These are phyloP conservation scores for Leccinellum albellum DNA, from an alignment of 768 basidiomycete genomes.

Conservation along the genomic window DNA sequence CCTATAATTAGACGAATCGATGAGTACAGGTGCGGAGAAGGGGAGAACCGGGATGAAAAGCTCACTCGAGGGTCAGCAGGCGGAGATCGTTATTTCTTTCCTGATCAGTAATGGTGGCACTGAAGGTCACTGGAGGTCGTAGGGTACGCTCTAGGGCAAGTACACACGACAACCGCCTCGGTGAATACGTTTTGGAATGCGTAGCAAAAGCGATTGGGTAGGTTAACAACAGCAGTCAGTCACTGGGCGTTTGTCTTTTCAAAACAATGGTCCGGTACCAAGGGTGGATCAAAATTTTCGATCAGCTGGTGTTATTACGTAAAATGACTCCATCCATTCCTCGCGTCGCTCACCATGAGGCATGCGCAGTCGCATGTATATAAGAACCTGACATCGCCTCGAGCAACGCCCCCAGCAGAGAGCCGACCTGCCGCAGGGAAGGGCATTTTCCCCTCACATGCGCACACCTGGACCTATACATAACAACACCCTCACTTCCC, in stretches of 20 bases:
- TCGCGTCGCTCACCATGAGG: conserved; percentile 11
- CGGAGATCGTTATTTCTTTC: conserved; percentile 77
- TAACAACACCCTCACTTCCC: conserved; percentile 4
- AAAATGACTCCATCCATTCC: conserved; percentile 15
- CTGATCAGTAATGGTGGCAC: conserved; percentile 70
- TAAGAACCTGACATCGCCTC: conserved; percentile 20
- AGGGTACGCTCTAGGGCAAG: conserved; percentile 18
- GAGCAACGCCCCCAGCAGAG: conserved; percentile 9
- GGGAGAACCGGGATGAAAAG: conserved; percentile 21
- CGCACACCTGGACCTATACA: conserved; percentile 14
- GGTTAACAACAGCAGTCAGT: background rate
- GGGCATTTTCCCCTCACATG: conserved; percentile 18
- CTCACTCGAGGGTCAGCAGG: conserved; percentile 76
- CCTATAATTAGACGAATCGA: conserved; percentile 38
- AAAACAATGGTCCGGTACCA: background rate
- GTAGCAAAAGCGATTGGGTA: conserved; percentile 27
- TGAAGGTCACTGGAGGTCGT: conserved; percentile 39
- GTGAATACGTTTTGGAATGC: conserved; percentile 10
- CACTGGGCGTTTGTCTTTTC: background rate
- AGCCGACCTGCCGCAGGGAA: conserved; percentile 3
- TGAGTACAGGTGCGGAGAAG: conserved; percentile 15
- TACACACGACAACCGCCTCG: conserved; percentile 21
- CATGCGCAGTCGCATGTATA: conserved; percentile 5
- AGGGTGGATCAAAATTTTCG: conserved; percentile 17
- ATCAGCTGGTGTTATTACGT: conserved; percentile 17